These are phyloP conservation scores for Cryptococcus wingfieldii DNA, from an alignment of 1,284 basidiomycete species.

Conservation along the genomic window DNA sequence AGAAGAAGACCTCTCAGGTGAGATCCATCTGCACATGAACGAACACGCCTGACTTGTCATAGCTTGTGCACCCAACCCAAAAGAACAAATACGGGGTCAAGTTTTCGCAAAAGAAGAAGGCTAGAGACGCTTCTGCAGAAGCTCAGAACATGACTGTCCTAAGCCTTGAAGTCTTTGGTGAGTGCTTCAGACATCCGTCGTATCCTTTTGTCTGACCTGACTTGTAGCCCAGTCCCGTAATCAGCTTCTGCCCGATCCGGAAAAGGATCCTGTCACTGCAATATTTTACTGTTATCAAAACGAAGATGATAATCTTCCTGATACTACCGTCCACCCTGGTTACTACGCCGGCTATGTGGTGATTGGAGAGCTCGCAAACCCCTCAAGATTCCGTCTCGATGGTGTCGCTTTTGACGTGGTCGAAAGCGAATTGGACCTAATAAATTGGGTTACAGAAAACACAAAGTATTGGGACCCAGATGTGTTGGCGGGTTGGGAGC, in stretches of 20 bases:
- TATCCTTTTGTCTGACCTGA: not conserved
- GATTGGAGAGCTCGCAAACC: slow-evolving; percentile 45
- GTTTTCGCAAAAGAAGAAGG: slow-evolving; percentile 54
- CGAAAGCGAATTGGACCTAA: slow-evolving; percentile 70
- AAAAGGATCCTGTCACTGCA: slow-evolving; percentile 65
- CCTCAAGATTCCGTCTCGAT: slow-evolving; percentile 27
- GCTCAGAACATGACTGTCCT: slow-evolving; percentile 75
- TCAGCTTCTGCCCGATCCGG: slow-evolving; percentile 65
- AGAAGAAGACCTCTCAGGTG: slow-evolving; percentile 38
- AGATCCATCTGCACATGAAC: not conserved
- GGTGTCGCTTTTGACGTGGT: slow-evolving; percentile 58
- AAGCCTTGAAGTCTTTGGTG: slow-evolving; percentile 79
- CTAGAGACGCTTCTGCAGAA: slow-evolving; percentile 55
- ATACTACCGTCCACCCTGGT: slow-evolving; percentile 46
- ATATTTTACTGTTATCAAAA: slow-evolving; percentile 67
- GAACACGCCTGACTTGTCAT: slow-evolving; percentile 1
- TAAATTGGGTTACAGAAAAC: slow-evolving; percentile 73
- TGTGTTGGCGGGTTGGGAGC: slow-evolving; percentile 86
- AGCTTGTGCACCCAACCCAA: slow-evolving; percentile 78
- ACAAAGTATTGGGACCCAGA: slow-evolving; percentile 82
- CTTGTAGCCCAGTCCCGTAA: slow-evolving; percentile 60
- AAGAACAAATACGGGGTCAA: slow-evolving; percentile 64
- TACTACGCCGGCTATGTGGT: slow-evolving; percentile 61
- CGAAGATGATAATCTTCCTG: slow-evolving; percentile 52
- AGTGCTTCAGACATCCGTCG: slow-evolving; percentile 19